phyloP scores from a whole-genome alignment of 2,329 filamentous ascomycete genomes.

The Cladophialophora exuberans region DNA sequence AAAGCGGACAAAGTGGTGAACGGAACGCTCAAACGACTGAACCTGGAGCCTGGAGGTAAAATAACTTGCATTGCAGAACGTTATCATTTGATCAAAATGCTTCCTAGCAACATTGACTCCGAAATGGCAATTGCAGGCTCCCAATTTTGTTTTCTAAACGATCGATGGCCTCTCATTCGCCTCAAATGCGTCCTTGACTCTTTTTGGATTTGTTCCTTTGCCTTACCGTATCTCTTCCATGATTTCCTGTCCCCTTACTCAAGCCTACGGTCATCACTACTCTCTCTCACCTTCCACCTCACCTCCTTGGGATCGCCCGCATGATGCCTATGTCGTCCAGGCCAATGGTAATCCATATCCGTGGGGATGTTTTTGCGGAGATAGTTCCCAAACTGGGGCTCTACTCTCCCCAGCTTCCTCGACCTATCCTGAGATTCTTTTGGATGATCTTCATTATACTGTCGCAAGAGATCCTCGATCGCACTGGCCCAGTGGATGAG shows the following conservation, averaged over 20 bases:
- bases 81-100: too few relatives aligned
- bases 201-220: background rate
- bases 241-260: background rate
- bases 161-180: too few relatives aligned
- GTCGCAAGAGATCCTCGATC: conserved; percentile 36
- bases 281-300: background rate
- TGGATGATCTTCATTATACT: conserved; percentile 10
- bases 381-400: conserved; percentile 33
- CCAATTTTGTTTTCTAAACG: too few relatives aligned
- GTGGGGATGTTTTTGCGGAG: conserved; percentile 37
- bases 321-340: conserved; percentile 20
- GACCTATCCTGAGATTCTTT: background rate
- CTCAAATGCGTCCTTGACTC: too few relatives aligned
- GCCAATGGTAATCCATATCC: conserved; percentile 26
- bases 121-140: too few relatives aligned
- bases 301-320: background rate
- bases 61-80: too few relatives aligned
- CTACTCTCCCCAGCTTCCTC: conserved; percentile 24
- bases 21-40: too few relatives aligned
- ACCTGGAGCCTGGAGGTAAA: too few relatives aligned
- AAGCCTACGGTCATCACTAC: background rate
- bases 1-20: too few relatives aligned
- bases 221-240: background rate
- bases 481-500: conserved; percentile 39
- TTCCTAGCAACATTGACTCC: too few relatives aligned